phyloP scores from a whole-genome alignment of 139 green algal genomes.

The Coelastrella sp. region DNA sequence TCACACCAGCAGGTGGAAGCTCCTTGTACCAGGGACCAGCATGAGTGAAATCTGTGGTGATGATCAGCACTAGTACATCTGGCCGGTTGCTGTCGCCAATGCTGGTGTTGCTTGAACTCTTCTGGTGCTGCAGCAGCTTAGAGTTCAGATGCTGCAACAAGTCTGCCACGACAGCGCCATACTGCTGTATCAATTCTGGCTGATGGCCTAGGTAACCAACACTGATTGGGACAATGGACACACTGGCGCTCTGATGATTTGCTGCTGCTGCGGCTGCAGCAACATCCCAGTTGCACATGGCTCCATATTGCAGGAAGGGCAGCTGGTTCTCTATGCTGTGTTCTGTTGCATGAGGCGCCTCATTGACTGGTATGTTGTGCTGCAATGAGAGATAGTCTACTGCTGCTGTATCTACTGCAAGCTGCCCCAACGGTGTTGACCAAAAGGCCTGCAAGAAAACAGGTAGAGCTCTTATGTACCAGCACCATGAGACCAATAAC shows the following conservation, averaged over 20 bases:
- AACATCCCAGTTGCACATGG: not conserved
- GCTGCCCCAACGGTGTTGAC: constrained; percentile 15
- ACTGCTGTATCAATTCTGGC: not conserved
- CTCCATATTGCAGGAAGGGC: constrained; percentile 44
- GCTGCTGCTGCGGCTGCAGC: constrained; percentile 19
- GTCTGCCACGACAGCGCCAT: constrained; percentile 25
- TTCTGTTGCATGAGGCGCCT: constrained; percentile 29
- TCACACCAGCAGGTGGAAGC: constrained; percentile 9
- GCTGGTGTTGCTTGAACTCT: not conserved
- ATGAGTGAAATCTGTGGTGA: constrained; percentile 49
- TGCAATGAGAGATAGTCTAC: not conserved
- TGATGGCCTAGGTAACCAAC: constrained; percentile 40
- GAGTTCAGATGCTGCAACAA: constrained; percentile 33
- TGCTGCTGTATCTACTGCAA: not conserved
- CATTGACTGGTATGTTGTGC: constrained; percentile 13
- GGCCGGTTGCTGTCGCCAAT: constrained; percentile 7
- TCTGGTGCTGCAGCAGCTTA: constrained; percentile 45
- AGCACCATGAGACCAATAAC: not conserved
- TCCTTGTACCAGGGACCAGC: constrained; percentile 46
- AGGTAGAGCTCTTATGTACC: too few species aligned
- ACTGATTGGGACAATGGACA: constrained; percentile 42
- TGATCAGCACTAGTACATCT: constrained; percentile 21
- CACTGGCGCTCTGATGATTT: not conserved
- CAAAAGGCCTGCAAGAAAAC: constrained; percentile 11
- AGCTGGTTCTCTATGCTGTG: constrained; percentile 56